phyloP scores from a whole-genome alignment of 345 rosid genomes.

The Lumnitzera racemosa region DNA sequence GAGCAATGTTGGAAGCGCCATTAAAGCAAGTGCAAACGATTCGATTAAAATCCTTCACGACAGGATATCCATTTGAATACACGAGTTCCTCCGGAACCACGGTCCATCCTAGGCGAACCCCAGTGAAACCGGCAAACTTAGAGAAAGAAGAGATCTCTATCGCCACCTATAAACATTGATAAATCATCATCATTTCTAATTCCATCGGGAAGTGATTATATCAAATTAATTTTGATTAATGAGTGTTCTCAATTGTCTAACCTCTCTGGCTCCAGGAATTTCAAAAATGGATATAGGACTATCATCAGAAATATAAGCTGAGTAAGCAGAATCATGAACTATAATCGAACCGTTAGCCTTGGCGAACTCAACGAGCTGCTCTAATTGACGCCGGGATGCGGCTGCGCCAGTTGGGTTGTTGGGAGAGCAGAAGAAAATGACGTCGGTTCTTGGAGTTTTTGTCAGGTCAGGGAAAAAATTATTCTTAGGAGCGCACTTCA shows the following conservation, averaged over 20 bases:
- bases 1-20: slow-evolving; percentile 75
- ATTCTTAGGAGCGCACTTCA: slow-evolving; percentile 49
- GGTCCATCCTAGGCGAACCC: slow-evolving; percentile 89
- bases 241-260: slow-evolving; percentile 2
- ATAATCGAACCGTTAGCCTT: slow-evolving; percentile 71
- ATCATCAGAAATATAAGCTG: slow-evolving; percentile 56
- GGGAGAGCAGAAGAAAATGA: slow-evolving; percentile 91
- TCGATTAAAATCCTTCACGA: slow-evolving; percentile 60
- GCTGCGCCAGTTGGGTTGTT: slow-evolving; percentile 87
- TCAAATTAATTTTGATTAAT: neutral
- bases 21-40: slow-evolving; percentile 76
- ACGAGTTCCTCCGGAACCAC: slow-evolving; percentile 69
- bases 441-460: slow-evolving; percentile 48
- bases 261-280: slow-evolving; percentile 92
- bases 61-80: slow-evolving; percentile 60
- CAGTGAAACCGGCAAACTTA: slow-evolving; percentile 86
- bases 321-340: slow-evolving; percentile 68
- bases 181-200: neutral
- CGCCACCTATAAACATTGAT: slow-evolving; percentile 45
- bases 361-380: slow-evolving; percentile 62
- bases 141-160: slow-evolving; percentile 83
- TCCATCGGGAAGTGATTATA: neutral
- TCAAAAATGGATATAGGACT: slow-evolving; percentile 76
- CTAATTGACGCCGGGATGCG: slow-evolving; percentile 49
- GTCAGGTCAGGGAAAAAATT: slow-evolving; percentile 64